phyloP scores from a whole-genome alignment of 495 filamentous ascomycete species.

The Penicillium mononematosum region DNA sequence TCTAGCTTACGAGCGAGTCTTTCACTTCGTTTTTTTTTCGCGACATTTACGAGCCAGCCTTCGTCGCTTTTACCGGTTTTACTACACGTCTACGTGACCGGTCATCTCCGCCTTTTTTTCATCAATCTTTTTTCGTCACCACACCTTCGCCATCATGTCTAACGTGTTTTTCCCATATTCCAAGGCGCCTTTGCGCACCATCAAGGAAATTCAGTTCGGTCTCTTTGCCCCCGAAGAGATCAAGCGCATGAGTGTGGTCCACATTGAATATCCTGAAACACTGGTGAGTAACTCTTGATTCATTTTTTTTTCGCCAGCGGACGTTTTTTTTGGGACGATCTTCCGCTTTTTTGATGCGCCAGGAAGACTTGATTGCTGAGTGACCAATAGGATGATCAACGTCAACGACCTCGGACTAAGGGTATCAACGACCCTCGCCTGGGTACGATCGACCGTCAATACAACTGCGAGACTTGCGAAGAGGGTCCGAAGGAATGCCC shows the following conservation, averaged over 20 bases:
- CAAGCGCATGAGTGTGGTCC: conserved; percentile 92
- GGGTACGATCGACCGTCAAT: conserved; percentile 90
- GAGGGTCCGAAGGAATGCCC: conserved; percentile 93
- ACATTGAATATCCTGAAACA: conserved; percentile 93
- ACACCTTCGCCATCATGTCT: conserved; percentile 67
- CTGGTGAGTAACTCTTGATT: conserved; percentile 58
- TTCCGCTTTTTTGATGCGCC: conserved; percentile 10
- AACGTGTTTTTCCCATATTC: conserved; percentile 90
- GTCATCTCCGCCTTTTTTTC: conserved; percentile 12
- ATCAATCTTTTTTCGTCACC: conserved; percentile 16
- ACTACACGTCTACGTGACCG: conserved; percentile 11
- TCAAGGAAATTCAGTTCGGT: conserved; percentile 98
- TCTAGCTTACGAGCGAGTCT: conserved; percentile 15
- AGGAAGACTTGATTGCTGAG: conserved; percentile 25
- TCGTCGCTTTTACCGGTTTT: conserved; percentile 17
- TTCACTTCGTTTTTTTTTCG: conserved; percentile 21
- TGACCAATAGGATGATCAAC: conserved; percentile 69
- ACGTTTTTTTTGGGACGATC: not conserved
- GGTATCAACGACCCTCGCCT: conserved; percentile 93
- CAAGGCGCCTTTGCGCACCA: conserved; percentile 89
- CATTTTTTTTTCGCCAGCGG: not conserved
- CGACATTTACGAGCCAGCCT: conserved; percentile 21
- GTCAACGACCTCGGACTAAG: conserved; percentile 78
- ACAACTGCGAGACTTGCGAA: conserved; percentile 91
- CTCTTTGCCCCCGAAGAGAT: conserved; percentile 95